Evolutionary conservation across 768 basidiomycete species (phyloP).

Genomic region (Cyathus striatus): DNA sequence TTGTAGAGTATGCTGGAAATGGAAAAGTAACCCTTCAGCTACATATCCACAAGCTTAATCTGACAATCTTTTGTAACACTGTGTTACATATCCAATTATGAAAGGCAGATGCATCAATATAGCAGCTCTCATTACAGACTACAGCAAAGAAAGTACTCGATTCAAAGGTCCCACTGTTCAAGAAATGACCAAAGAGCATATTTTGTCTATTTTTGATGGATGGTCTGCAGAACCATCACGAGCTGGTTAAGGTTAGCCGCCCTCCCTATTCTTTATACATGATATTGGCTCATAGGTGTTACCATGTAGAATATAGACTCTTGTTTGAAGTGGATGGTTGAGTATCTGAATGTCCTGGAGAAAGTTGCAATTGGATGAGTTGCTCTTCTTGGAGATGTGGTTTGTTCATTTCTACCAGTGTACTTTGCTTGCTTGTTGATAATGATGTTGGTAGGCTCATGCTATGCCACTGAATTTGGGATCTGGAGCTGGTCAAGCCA

Average conservation of each 20-base stretch:
- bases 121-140: background rate
- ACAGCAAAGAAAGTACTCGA: background rate
- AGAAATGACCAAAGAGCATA: background rate
- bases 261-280: background rate
- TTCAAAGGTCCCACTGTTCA: background rate
- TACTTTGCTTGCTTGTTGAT: background rate
- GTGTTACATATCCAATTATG: background rate
- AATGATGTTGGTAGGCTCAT: conserved; percentile 16
- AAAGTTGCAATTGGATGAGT: background rate
- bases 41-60: background rate
- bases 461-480: conserved; percentile 20
- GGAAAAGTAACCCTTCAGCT: background rate
- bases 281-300: no score
- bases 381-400: background rate
- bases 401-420: background rate
- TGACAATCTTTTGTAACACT: background rate
- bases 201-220: background rate
- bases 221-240: background rate
- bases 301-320: background rate
- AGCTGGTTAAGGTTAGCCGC: background rate
- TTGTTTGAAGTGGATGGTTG: background rate
- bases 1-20: background rate
- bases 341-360: background rate
- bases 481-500: conserved; percentile 20
- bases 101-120: background rate